Evolutionary conservation across 176 grass and related monocot genomes (phyloP), one percentile per base, ranked within the genome.

Genomic region (Guadua angustifolia): DNA sequence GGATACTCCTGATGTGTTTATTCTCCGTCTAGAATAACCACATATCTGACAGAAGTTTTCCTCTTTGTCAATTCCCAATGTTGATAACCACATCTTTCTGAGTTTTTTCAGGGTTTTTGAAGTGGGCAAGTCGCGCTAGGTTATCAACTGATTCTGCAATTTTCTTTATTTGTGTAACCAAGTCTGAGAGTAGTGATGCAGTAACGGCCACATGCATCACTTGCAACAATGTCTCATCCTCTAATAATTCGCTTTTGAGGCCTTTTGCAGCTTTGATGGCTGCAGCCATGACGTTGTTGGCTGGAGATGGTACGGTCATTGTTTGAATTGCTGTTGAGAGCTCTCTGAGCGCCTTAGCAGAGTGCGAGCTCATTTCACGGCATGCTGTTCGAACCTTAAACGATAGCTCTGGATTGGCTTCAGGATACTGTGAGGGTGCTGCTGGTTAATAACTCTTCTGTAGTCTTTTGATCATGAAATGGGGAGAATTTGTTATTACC

Each of bases 301-400:
- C 83, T 4, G 40, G 9, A 50, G 82, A 65, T 8, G 95, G 89
- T 1, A 76, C 15, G 0, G 79, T 92, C 91, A 93, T 93, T 42
- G 77, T 79, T 59, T 50, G 74, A 18, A 95, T 88, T 19, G 95
- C 84, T 16, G 26, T 55, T 8, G 92, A 90, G 61, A 95, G 88
- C 75, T 91, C 89, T 25, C 79, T 86, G 12, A 98, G 81, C n/a
- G 82, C 83, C 79, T 91, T 88, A 14, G 92, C 95, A 24, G 87
- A 94, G 79, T 91, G 73, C 47, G 83, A 79, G 85, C 91, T 90
- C 87, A 98, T 95, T 70, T 92, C 86, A 11, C 49, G 17, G 73
- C 95, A 98, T 13, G 87, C 72, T 3, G 61, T 79, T 74, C 86
- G 74, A 39, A 98, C 73, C 75, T 79, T 77, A 9, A 58, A 52